Percentiles rank a stretch among this genome's conserved stretches.
These are phyloP conservation scores for Trichophyton simii DNA, from an alignment of 2,329 filamentous ascomycete species.

Conservation along the genomic window DNA sequence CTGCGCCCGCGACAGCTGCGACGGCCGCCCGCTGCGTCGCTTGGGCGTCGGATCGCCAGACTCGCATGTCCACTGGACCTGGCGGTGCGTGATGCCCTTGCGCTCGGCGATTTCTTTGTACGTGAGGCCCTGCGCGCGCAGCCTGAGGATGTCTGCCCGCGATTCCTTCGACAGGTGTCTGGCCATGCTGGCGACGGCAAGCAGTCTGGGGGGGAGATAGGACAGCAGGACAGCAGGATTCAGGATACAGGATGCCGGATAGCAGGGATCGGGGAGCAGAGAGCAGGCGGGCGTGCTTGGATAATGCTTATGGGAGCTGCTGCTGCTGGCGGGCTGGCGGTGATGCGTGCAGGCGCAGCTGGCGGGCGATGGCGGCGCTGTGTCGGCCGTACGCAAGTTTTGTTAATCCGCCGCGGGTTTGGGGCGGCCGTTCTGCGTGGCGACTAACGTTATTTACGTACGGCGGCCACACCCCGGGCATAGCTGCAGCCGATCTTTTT, in stretches of 20 bases:
- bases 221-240: no score
- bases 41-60: slow-evolving; percentile 1
- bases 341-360: neutral
- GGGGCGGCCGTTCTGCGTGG: neutral
- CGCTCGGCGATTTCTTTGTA: neutral
- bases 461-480: neutral
- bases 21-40: neutral
- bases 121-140: neutral
- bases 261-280: no score
- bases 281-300: neutral
- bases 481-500: no score
- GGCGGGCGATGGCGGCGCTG: neutral
- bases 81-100: slow-evolving; percentile 1
- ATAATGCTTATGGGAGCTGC: neutral
- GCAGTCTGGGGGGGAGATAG: neutral
- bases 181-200: neutral
- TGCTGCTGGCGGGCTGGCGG: no score
- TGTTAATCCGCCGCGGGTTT: neutral
- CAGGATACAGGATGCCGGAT: no score
- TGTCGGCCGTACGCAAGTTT: neutral
- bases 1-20: neutral
- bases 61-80: slow-evolving; percentile 4
- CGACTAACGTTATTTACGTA: neutral
- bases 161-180: neutral
- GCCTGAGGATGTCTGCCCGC: neutral